These are phyloP conservation scores for Talaromyces stipitatus DNA, from an alignment of 495 filamentous ascomycete species.

Conservation along the genomic window DNA sequence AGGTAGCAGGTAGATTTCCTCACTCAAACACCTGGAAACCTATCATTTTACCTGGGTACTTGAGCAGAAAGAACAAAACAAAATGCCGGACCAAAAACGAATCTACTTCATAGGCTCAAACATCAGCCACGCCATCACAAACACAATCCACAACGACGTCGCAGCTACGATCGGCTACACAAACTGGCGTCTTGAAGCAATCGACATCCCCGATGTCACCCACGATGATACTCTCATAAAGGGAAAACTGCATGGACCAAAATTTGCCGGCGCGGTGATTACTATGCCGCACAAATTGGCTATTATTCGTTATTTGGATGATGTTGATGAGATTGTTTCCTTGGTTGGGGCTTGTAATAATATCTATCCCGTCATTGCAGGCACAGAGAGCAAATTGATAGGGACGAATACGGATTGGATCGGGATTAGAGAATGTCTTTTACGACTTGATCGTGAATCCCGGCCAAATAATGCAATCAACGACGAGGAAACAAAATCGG, in stretches of 20 bases:
- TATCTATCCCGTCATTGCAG: background rate
- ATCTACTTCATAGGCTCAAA: background rate
- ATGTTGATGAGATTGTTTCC: background rate
- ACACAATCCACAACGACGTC: background rate
- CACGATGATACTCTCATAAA: background rate
- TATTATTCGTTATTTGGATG: background rate
- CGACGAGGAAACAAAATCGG: background rate
- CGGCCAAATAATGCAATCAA: background rate
- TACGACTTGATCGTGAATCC: background rate
- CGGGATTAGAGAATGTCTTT: background rate
- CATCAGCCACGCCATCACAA: background rate
- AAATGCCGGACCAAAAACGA: background rate
- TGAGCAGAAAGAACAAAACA: background rate
- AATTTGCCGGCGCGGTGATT: background rate
- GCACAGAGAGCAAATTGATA: background rate
- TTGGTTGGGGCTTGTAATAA: background rate
- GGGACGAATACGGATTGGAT: background rate
- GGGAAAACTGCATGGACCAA: background rate
- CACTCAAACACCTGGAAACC: too few species aligned
- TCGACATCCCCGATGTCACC: background rate
- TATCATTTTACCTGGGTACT: too few species aligned
- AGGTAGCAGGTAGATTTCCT: too few species aligned
- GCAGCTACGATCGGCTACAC: background rate
- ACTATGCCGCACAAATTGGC: background rate
- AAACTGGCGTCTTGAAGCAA: background rate